phyloP scores from a whole-genome alignment of 495 filamentous ascomycete species.

The Chaetomium cochliodes region DNA sequence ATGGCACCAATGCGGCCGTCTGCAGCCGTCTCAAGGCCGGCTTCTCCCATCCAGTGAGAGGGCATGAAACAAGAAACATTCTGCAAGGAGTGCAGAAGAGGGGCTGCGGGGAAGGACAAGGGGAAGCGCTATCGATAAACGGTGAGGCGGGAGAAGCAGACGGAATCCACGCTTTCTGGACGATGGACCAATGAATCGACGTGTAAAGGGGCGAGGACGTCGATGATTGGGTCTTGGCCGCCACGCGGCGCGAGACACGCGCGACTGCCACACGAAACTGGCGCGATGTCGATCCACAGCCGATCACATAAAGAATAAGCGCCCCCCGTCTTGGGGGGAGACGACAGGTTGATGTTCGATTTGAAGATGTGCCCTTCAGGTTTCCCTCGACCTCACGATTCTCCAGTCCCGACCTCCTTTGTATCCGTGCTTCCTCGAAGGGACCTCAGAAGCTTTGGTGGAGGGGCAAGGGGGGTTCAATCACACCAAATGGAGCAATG shows the following conservation, averaged over 20 bases:
- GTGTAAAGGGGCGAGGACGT: neutral
- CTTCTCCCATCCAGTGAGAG: slow-evolving; percentile 28
- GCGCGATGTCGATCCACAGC: slow-evolving; percentile 27
- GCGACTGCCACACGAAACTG: slow-evolving; percentile 33
- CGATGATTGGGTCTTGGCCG: slow-evolving; percentile 24
- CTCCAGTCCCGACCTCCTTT: neutral
- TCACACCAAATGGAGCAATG: neutral
- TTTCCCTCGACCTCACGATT: neutral
- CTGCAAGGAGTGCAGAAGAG: slow-evolving; percentile 22
- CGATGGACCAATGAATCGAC: neutral
- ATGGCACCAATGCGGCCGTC: slow-evolving; percentile 29
- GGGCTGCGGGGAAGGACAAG: slow-evolving; percentile 19
- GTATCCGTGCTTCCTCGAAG: neutral
- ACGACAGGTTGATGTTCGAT: slow-evolving; percentile 21
- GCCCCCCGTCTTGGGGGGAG: slow-evolving; percentile 19
- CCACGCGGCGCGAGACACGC: slow-evolving; percentile 27
- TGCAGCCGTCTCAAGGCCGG: slow-evolving; percentile 32
- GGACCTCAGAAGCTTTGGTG: neutral
- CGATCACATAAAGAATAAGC: slow-evolving; percentile 29
- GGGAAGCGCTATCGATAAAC: slow-evolving; percentile 40
- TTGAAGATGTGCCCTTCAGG: neutral
- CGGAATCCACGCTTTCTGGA: neutral
- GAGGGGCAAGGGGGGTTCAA: neutral
- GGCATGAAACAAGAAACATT: slow-evolving; percentile 24
- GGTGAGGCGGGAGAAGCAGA: slow-evolving; percentile 10